Percentiles rank a stretch among this genome's conserved stretches.
These are phyloP conservation scores for Chalciporus sphaerocephalus DNA, from an alignment of 768 basidiomycete species.

Conservation along the genomic window DNA sequence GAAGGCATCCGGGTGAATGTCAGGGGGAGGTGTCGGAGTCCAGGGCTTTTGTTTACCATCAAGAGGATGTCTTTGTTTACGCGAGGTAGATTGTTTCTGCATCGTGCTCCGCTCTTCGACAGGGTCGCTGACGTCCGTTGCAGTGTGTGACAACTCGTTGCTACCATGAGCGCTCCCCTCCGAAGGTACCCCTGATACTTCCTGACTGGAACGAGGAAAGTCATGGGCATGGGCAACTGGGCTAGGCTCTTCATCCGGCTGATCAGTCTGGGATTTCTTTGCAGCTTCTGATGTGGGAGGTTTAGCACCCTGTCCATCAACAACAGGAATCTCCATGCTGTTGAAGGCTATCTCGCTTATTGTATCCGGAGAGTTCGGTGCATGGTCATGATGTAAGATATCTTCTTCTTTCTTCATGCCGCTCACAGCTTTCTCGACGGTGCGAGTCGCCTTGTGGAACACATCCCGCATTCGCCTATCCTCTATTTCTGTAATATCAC, in stretches of 20 bases:
- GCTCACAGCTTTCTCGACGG: conserved; percentile 35
- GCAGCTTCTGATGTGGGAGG: conserved; percentile 34
- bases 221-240: conserved; percentile 17
- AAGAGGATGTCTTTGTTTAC: conserved; percentile 56
- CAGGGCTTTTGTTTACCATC: conserved; percentile 53
- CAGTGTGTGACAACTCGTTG: conserved; percentile 46
- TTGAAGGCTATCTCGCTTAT: conserved; percentile 53
- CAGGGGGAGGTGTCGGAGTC: conserved; percentile 64
- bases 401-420: conserved; percentile 28
- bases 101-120: conserved; percentile 48
- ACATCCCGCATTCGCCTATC: conserved; percentile 29
- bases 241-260: conserved; percentile 6
- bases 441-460: conserved; percentile 38
- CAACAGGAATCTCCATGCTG: conserved; percentile 57
- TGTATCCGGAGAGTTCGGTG: conserved; percentile 49
- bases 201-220: conserved; percentile 38
- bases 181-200: conserved; percentile 51
- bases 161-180: conserved; percentile 38
- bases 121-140: conserved; percentile 40
- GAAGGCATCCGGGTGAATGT: conserved; percentile 72
- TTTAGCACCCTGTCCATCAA: conserved; percentile 65
- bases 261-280: conserved; percentile 27
- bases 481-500: conserved; percentile 42
- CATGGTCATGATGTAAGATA: conserved; percentile 41
- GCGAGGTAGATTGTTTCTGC: conserved; percentile 45